phyloP scores from a whole-genome alignment of 179 eudicot genomes.

The Gypsophila paniculata region DNA sequence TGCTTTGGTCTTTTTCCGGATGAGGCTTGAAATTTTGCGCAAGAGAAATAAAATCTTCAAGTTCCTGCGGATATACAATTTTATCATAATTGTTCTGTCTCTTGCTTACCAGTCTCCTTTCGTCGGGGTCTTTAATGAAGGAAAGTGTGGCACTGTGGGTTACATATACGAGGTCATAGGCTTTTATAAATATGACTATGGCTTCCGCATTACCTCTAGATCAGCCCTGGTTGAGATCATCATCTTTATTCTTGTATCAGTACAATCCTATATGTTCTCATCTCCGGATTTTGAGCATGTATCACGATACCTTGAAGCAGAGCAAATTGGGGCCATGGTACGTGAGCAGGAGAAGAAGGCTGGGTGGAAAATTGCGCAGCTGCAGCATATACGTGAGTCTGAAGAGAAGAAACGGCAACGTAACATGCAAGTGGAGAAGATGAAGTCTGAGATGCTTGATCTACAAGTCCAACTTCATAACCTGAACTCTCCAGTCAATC shows the following conservation, averaged over 20 bases:
- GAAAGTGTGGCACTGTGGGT: constrained; percentile 77
- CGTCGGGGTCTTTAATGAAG: constrained; percentile 70
- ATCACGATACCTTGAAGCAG: constrained; percentile 93
- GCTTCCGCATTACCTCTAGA: constrained; percentile 92
- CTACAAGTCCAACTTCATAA: constrained; percentile 81
- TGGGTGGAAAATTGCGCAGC: constrained; percentile 90
- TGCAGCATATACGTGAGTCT: constrained; percentile 80
- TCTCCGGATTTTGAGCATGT: constrained; percentile 92
- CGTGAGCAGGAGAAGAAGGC: constrained; percentile 97
- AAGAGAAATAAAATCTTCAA: constrained; percentile 89
- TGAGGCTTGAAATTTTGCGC: constrained; percentile 81
- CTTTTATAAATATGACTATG: constrained; percentile 91
- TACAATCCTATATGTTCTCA: constrained; percentile 92
- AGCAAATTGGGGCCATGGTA: constrained; percentile 98
- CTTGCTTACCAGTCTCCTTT: constrained; percentile 98
- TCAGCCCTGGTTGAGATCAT: constrained; percentile 94
- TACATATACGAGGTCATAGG: constrained; percentile 93
- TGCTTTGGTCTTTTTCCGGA: constrained; percentile 86
- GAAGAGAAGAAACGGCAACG: constrained; percentile 91
- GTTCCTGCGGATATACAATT: constrained; percentile 88
- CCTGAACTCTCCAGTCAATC: constrained; percentile 42
- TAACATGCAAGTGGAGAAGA: constrained; percentile 96
- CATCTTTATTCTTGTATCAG: constrained; percentile 81
- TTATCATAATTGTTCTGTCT: constrained; percentile 76
- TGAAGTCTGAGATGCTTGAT: constrained; percentile 98